Evolutionary conservation across 2,329 filamentous ascomycete genomes (phyloP), one percentile per base, ranked within the genome.

Genomic region (Aspergillus aculeatinus): DNA sequence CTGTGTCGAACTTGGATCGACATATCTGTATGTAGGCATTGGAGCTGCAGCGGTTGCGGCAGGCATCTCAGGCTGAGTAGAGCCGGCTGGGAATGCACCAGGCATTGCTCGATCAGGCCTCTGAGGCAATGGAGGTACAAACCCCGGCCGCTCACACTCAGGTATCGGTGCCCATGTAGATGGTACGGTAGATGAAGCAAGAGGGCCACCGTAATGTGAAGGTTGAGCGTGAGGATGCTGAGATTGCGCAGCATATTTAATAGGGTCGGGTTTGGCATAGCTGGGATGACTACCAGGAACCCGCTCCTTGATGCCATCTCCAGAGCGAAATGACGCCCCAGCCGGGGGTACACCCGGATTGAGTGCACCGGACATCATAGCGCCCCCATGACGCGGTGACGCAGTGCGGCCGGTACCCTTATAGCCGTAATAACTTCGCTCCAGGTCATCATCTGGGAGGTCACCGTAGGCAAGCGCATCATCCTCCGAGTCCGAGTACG

Each of bases 141-240:
- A 79, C 1, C 74, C 76, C 14, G 77, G 76, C 25, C 73, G 73
- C 64, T 77, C 75, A 53, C 74, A 75, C 55, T 76, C 75, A 2
- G 76, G 76, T 11, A 79, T 67, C 21, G 75, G 64, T 21, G 73
- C 72, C 76, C 76, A 78, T 48, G 75, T 72, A 9, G 65, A 65
- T 53, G 59, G 67, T 19, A 21, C 25, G 4, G 64, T 59, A 21
- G 59, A 48, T 10, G 67, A 64, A 9, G 67, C 56, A 10, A 60
- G 52, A 10, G 63, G 62, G 44, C 62, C 59, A 1, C 61, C 60
- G 29, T 53, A 60, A 49, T 65, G 55, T n/a, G 59, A 48, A 21
- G 49, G 62, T 51, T 68, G 63, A 7, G 58, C 19, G 9, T 65
- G 64, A 7, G 56, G 39, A 51, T 63, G 65, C 11, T 70, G 63